Percentiles rank a stretch among this genome's conserved stretches.
These are phyloP conservation scores for Miscanthus sacchariflorus DNA, from an alignment of 202 grass and related monocot species.

Conservation along the genomic window DNA sequence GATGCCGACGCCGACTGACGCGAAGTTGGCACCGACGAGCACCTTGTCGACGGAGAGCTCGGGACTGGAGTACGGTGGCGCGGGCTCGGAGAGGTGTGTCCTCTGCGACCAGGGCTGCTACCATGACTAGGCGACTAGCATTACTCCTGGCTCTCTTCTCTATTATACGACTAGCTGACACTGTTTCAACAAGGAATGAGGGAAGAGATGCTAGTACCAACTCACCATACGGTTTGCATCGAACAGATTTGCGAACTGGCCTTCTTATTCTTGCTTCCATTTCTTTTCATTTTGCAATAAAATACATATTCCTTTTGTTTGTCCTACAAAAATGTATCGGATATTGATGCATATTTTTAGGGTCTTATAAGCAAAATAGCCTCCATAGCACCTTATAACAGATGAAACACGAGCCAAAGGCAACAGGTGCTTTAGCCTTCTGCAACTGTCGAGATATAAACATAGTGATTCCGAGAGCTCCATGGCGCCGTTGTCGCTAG, in stretches of 20 bases:
- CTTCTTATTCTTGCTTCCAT: background rate
- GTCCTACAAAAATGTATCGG: background rate
- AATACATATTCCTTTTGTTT: background rate
- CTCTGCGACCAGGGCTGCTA: no score
- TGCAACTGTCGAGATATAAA: background rate
- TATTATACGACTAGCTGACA: no score
- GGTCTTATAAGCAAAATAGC: background rate
- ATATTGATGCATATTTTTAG: background rate
- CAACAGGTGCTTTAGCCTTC: background rate
- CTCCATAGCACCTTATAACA: background rate
- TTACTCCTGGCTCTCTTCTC: no score
- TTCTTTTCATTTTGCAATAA: background rate
- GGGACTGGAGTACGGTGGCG: no score
- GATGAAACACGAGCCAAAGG: background rate
- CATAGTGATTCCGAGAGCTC: background rate
- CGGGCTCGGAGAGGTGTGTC: no score
- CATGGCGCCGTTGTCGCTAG: background rate
- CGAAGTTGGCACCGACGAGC: no score
- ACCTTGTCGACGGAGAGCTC: no score
- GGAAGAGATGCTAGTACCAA: no score
- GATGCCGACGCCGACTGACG: no score
- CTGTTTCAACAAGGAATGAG: no score
- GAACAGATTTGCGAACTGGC: background rate
- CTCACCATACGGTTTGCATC: background rate
- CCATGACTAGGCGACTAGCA: no score